Evolutionary conservation across 768 basidiomycete genomes (phyloP), one percentile per base, ranked within the genome.

Genomic region (Phaffia tasmanica): DNA sequence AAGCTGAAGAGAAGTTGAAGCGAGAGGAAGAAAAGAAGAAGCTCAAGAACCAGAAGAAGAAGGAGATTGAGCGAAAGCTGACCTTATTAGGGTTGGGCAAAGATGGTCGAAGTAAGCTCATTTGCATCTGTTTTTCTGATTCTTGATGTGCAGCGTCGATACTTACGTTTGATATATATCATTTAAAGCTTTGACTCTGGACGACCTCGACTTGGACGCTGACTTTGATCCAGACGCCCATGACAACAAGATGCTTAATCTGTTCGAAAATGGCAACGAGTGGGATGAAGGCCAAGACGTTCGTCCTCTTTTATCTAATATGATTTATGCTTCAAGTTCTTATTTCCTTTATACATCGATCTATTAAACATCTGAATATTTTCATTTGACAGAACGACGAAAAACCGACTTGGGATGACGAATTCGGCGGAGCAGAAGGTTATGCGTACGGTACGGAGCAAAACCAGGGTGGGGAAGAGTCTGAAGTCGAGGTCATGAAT

Each of bases 331-430:
- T 55, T 19, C n/a, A 16, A 16, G 53, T 9, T 35, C 0, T 14
- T 32, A 1, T 15, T 0, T 9, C 8, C 3, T 4, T 25, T 35
- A 35, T 42, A 1, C 6, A 14, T 48, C 6, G 11, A 42, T 11
- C 11, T 4, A 42, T 11, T 42, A 5, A 42, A 5, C 11, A 11
- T 42, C 35, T 42, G 35, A 42, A 42, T 11, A n/a, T 23, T 21
- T 8, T 48, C n/a, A 11, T 54, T 42, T 50, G n/a, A 62, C 60
- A 57, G 69, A 81, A 78, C 48, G 76, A 77, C 58, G 81, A 83
- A 70, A 94, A 94, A 77, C 95, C 95, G 3, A 77, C 78, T 0
- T 99, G 94, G 94, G 86, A 88, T 51, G 88, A 95, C 69, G 91
- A 95, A 72, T 83, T 93, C 65, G 84, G 89, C 15, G 71, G 71